Percentiles rank a stretch among this genome's conserved stretches.
Evolutionary conservation across 257 asterid species (phyloP).

Genomic region (Solanum medicagineum): DNA sequence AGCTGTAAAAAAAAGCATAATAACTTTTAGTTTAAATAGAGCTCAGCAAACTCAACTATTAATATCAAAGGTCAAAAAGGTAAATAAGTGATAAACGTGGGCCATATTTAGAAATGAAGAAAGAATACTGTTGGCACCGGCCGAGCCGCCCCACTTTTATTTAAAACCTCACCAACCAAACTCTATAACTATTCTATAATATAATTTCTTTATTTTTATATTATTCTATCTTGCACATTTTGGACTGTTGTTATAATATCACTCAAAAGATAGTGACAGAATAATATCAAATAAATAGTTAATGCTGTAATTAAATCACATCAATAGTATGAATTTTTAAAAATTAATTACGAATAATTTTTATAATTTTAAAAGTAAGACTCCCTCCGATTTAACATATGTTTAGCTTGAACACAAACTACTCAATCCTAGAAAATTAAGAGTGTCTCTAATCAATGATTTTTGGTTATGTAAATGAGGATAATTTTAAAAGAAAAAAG

Average conservation of each 20-base stretch:
- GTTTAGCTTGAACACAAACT: too few species aligned
- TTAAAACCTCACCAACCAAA: background rate
- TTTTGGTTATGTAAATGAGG: background rate
- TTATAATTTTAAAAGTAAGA: background rate
- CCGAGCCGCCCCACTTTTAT: slow-evolving; percentile 1
- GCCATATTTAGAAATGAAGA: background rate
- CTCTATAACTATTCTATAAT: background rate
- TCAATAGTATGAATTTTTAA: too few species aligned
- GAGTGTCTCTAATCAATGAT: background rate
- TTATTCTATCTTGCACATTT: background rate
- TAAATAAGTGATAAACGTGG: background rate
- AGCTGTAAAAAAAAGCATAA: background rate
- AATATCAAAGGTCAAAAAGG: background rate
- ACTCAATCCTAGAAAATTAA: background rate
- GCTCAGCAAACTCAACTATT: background rate
- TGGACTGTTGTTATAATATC: background rate
- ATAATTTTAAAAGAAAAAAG: background rate
- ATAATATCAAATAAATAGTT: too few species aligned
- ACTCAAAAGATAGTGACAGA: too few species aligned
- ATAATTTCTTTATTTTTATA: background rate
- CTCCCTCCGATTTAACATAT: background rate
- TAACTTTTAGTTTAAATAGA: background rate
- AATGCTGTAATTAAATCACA: too few species aligned
- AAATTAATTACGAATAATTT: background rate
- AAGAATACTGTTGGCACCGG: background rate